These are phyloP conservation scores for Pseudogymnoascus sp. DNA, from an alignment of 2,329 filamentous ascomycete species.

Conservation along the genomic window DNA sequence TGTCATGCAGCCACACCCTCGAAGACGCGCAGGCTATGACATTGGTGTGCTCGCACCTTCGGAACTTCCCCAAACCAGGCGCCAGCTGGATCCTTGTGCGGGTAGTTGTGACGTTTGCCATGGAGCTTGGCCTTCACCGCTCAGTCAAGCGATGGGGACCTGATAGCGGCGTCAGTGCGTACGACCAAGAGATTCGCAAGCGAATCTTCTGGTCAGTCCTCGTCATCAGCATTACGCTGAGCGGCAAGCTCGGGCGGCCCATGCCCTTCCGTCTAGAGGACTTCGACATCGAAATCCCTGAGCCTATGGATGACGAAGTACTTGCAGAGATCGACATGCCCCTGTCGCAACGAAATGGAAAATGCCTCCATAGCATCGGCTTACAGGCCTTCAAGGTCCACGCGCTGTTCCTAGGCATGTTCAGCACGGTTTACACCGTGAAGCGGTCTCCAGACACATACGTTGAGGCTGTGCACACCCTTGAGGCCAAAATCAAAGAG, in stretches of 20 bases:
- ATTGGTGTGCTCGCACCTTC: constrained; percentile 64
- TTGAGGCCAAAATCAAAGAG: constrained; percentile 57
- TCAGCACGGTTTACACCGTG: constrained; percentile 67
- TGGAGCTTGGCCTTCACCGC: constrained; percentile 70
- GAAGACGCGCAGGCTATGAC: constrained; percentile 66
- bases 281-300: constrained; percentile 71
- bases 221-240: constrained; percentile 58
- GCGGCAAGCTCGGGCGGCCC: constrained; percentile 68
- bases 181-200: constrained; percentile 71
- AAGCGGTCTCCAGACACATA: constrained; percentile 58
- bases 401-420: constrained; percentile 65
- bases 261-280: constrained; percentile 69
- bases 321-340: constrained; percentile 59
- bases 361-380: constrained; percentile 61
- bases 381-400: constrained; percentile 59
- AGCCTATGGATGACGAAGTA: constrained; percentile 62
- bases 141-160: constrained; percentile 54
- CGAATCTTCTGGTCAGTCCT: constrained; percentile 70
- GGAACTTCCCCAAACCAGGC: constrained; percentile 73
- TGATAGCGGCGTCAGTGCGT: constrained; percentile 26
- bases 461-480: constrained; percentile 50
- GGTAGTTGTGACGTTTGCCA: constrained; percentile 58
- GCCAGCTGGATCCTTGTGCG: constrained; percentile 63
- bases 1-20: constrained; percentile 55
- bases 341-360: constrained; percentile 40